A percentile compares a stretch with the other conserved stretches of the same genome.
Conservation (phyloP, 1,139 yeast species). For the Wickerhamiella pararugosa region DNA sequence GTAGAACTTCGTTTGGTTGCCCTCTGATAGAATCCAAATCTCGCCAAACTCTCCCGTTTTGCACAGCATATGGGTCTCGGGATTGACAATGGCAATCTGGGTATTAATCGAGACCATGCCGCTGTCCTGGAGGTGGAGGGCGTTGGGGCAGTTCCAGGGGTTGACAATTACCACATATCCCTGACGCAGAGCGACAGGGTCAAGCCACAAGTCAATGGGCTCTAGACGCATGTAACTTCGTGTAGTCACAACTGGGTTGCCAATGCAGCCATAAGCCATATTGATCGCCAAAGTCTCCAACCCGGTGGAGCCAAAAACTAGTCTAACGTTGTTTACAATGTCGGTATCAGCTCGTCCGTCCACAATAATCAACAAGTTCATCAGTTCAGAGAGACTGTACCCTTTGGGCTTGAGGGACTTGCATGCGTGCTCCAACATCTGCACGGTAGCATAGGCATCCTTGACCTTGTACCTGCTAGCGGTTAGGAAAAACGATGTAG, state of each 20-base stretch:
- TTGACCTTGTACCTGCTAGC: constrained; percentile 68
- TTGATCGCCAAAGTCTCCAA: constrained; percentile 59
- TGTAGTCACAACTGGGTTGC: constrained; percentile 74
- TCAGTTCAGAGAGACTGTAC: constrained; percentile 43
- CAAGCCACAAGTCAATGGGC: constrained; percentile 75
- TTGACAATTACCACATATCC: constrained; percentile 74
- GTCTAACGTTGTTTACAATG: constrained; percentile 42
- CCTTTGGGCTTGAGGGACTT: constrained; percentile 50
- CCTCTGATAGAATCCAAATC: constrained; percentile 90
- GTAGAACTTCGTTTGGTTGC: constrained; percentile 51
- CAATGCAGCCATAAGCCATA: constrained; percentile 60
- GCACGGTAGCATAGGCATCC: constrained; percentile 75
- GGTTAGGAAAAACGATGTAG: constrained; percentile 55
- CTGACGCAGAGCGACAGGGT: constrained; percentile 75
- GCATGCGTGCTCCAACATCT: constrained; percentile 67
- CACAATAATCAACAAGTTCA: constrained; percentile 72
- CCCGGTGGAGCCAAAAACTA: constrained; percentile 48
- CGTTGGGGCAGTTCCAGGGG: constrained; percentile 50
- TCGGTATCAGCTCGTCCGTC: constrained; percentile 53
- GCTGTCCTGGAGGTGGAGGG: constrained; percentile 74
- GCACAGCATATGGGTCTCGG: constrained; percentile 70
- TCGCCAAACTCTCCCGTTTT: constrained; percentile 93
- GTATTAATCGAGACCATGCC: constrained; percentile 96
- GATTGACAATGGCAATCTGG: constrained; percentile 86
- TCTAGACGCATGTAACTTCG: constrained; percentile 82